Percentiles rank a stretch among this genome's conserved stretches.
Conservation (phyloP, 306 rosid genomes). For the Carpinus fangiana region DNA sequence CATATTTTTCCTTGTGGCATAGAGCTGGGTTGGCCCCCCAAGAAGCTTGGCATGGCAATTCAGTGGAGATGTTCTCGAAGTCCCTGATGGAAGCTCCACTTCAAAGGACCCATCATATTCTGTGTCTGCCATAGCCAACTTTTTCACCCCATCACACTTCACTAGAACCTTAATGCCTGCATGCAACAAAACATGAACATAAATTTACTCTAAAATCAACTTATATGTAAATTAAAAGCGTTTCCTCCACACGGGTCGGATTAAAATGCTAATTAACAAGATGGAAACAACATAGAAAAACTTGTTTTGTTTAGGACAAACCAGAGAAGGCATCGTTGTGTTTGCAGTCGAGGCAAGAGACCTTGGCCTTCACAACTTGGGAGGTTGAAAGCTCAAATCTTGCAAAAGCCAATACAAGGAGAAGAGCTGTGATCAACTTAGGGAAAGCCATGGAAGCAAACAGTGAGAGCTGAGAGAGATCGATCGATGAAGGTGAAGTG, state of each 20-base stretch:
- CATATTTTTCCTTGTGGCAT: slow-evolving; percentile 39
- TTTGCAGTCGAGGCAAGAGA: slow-evolving; percentile 73
- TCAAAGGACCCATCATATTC: slow-evolving; percentile 63
- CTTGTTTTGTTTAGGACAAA: slow-evolving; percentile 6
- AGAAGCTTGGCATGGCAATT: slow-evolving; percentile 56
- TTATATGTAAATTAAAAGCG: no score
- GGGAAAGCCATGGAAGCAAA: slow-evolving; percentile 46
- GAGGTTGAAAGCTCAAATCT: slow-evolving; percentile 42
- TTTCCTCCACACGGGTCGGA: no score
- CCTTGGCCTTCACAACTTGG: slow-evolving; percentile 54
- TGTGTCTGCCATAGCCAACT: slow-evolving; percentile 44
- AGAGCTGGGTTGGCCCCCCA: slow-evolving; percentile 69
- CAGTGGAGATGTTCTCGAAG: slow-evolving; percentile 14
- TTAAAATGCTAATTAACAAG: background rate
- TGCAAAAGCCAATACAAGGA: slow-evolving; percentile 46
- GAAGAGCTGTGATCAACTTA: slow-evolving; percentile 38
- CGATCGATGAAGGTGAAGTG: background rate
- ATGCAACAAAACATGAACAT: slow-evolving; percentile 26
- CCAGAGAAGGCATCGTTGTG: slow-evolving; percentile 58
- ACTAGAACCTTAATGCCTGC: slow-evolving; percentile 61
- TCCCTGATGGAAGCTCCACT: slow-evolving; percentile 40
- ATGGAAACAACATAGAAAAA: background rate
- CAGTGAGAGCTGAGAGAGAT: background rate
- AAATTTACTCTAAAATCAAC: no score
- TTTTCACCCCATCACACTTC: slow-evolving; percentile 61